phyloP scores from a whole-genome alignment of 768 basidiomycete species.

The Macrolepiota albuminosa region DNA sequence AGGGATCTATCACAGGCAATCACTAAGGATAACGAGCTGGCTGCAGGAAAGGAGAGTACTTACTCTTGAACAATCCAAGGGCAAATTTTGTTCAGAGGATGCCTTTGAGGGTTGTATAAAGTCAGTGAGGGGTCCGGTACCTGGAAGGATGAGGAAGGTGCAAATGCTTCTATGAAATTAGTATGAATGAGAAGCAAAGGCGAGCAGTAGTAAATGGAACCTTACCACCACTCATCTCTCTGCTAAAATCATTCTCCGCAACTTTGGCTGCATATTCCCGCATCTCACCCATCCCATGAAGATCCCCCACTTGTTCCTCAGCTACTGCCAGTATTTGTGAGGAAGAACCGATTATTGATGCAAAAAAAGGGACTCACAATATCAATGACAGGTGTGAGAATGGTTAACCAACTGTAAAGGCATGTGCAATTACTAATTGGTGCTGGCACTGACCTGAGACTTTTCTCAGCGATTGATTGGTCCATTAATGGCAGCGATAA shows the following conservation, averaged over 20 bases:
- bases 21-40: not conserved
- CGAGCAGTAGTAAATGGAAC: not conserved
- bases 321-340: conserved; percentile 25
- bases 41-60: conserved; percentile 3
- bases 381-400: conserved; percentile 22
- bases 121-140: conserved; percentile 21
- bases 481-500: too few species aligned
- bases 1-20: conserved; percentile 41
- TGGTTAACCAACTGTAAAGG: too few species aligned
- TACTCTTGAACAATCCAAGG: conserved; percentile 64
- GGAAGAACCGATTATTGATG: not conserved
- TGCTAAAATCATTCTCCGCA: conserved; percentile 46
- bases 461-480: too few species aligned
- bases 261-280: conserved; percentile 58
- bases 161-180: conserved; percentile 35
- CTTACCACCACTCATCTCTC: conserved; percentile 65
- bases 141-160: conserved; percentile 58
- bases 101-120: conserved; percentile 36
- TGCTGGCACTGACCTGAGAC: too few species aligned
- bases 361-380: conserved; percentile 33
- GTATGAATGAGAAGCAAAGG: not conserved
- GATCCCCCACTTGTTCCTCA: conserved; percentile 62
- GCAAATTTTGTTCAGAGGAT: conserved; percentile 57
- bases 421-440: too few species aligned
- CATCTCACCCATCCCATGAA: conserved; percentile 54